A percentile compares a stretch with the other conserved stretches of the same genome.
phyloP scores from a whole-genome alignment of 148 eudicot species.

The Nepenthes gracilis region DNA sequence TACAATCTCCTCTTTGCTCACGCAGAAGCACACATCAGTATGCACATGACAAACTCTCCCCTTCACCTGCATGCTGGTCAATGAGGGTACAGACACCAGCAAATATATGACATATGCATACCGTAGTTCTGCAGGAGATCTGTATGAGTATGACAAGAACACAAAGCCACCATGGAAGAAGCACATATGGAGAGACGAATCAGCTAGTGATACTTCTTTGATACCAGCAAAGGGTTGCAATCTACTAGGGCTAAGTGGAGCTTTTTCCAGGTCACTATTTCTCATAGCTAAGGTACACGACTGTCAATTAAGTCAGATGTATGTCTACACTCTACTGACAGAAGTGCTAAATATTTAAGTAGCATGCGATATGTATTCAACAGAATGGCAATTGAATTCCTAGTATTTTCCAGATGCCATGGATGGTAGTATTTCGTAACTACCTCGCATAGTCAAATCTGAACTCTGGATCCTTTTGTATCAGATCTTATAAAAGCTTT shows the following conservation, averaged over 20 bases:
- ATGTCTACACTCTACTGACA: background rate
- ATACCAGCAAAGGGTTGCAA: slow-evolving; percentile 39
- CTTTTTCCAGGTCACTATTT: slow-evolving; percentile 51
- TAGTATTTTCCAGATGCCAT: no score
- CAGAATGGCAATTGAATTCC: no score
- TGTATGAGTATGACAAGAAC: slow-evolving; percentile 57
- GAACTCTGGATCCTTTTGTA: no score
- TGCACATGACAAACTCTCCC: background rate
- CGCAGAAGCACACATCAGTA: no score
- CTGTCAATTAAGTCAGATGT: background rate
- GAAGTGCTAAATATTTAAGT: background rate
- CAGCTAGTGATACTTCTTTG: slow-evolving; percentile 28
- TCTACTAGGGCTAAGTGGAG: slow-evolving; percentile 39
- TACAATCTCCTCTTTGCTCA: background rate
- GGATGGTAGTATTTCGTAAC: no score
- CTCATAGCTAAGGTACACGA: slow-evolving; percentile 60
- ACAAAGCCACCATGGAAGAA: slow-evolving; percentile 86
- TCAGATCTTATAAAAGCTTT: no score
- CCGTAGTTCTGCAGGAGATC: slow-evolving; percentile 62
- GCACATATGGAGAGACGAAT: slow-evolving; percentile 47
- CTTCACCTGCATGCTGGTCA: background rate
- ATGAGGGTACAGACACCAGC: background rate
- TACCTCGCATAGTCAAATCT: no score
- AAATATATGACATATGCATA: slow-evolving; percentile 4
- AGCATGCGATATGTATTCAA: no score